Evolutionary conservation across 352 stramenopile species (phyloP), one percentile per base, ranked within the genome.

Genomic region (Phytophthora foliorum): DNA sequence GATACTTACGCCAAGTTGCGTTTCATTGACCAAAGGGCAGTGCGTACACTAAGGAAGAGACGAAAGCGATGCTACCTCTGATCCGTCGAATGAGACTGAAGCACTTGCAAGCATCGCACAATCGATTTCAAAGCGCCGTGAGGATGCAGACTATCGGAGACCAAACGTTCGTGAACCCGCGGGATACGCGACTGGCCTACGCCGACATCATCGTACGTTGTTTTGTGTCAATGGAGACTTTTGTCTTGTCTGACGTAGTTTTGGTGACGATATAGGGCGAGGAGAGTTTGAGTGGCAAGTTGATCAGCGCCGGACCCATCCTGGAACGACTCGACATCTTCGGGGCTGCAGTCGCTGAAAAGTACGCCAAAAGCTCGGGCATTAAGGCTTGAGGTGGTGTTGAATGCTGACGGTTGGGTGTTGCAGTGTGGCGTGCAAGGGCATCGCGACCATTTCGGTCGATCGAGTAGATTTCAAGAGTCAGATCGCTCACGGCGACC

Each of bases 401-500:
- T 54, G 8, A 44, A 31, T 11, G 21, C 24, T 61, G 45, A 27
- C 57, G 36, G 6, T 25, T 38, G 4, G 46, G 5, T 65, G 16
- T 10, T 52, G 4, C 27, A 87, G 81, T 68, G 69, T 88, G 38
- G 81, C 81, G 17, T 78, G 75, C 60, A 86, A 85, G 62, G 69
- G 67, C 19, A 86, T 89, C 42, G 84, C 84, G 31, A 92, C 84
- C 22, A 86, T 92, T 55, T 88, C 80, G 4, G 76, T 90, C 6
- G 84, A 92, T 41, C 83, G 80, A n/a, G 81, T 91, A 17, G 81
- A 89, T 50, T 84, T 89, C 50, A 82, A 78, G 46, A 85, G 80
- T 60, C 83, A 86, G 44, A 84, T 91, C 49, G 80, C 80, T 9
- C 79, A 91, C 19, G 81, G 83, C 11, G 83, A 90, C 54, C 75